Evolutionary conservation across 2,329 filamentous ascomycete genomes (phyloP).

Genomic region (Cladorrhinum sp.): DNA sequence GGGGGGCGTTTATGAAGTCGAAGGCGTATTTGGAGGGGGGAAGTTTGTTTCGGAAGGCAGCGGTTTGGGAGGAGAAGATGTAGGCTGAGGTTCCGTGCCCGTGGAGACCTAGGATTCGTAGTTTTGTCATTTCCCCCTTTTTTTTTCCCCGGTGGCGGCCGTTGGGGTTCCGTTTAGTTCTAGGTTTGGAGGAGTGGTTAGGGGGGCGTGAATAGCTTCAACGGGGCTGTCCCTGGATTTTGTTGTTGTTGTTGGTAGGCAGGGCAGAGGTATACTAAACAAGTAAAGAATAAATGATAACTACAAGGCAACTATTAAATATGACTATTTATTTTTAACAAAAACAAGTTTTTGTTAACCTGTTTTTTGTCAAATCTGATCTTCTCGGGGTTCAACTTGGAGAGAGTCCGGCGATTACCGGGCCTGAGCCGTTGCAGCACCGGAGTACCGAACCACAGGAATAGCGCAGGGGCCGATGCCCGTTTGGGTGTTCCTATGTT

Average conservation of each 20-base stretch:
- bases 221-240: no score
- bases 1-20: constrained; percentile 37
- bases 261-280: no score
- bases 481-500: no score
- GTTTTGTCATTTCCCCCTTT: no score
- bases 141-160: no score
- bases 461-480: constrained; percentile 3
- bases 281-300: no score
- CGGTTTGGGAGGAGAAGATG: constrained; percentile 38
- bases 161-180: neutral
- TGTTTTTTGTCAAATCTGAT: neutral
- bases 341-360: neutral
- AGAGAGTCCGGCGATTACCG: constrained; percentile 24
- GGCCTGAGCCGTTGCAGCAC: neutral
- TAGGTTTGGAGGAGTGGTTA: neutral
- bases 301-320: no score
- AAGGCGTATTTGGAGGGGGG: constrained; percentile 32
- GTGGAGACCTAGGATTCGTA: constrained; percentile 38
- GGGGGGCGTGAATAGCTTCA: neutral
- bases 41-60: constrained; percentile 36
- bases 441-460: neutral
- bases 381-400: constrained; percentile 24
- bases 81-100: constrained; percentile 37
- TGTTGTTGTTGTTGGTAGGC: no score
- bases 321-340: no score